Evolutionary conservation across 495 filamentous ascomycete species (phyloP).

Genomic region (Aspergillus avenaceus): DNA sequence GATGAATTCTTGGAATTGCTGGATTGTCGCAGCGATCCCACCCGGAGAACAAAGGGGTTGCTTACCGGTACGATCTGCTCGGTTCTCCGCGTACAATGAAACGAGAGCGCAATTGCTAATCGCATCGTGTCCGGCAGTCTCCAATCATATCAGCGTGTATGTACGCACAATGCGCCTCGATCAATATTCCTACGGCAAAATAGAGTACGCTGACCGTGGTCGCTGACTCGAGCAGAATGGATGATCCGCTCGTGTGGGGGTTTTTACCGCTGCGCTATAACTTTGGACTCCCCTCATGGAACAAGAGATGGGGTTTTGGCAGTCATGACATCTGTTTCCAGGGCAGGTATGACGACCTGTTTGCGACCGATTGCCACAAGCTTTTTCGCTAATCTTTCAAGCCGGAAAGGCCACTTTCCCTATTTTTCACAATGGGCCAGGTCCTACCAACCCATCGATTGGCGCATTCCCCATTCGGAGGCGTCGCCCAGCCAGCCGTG

Average conservation of each 20-base stretch:
- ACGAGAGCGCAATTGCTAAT: conserved; percentile 12
- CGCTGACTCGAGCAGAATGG: conserved; percentile 56
- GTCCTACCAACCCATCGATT: conserved; percentile 82
- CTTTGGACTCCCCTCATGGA: conserved; percentile 55
- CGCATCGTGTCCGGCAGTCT: conserved; percentile 53
- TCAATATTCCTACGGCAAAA: neutral
- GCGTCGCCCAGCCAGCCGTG: conserved; percentile 87
- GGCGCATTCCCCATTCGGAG: conserved; percentile 62
- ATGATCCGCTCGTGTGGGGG: conserved; percentile 94
- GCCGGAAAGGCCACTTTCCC: conserved; percentile 44
- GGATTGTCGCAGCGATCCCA: conserved; percentile 65
- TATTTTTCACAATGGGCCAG: conserved; percentile 84
- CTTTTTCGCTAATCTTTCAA: conserved; percentile 16
- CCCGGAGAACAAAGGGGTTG: conserved; percentile 67
- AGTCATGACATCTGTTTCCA: conserved; percentile 87
- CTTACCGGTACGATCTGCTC: conserved; percentile 63
- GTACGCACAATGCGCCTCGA: conserved; percentile 41
- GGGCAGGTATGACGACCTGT: conserved; percentile 22
- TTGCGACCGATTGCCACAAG: neutral
- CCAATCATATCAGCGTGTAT: conserved; percentile 95
- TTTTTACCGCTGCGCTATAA: conserved; percentile 68
- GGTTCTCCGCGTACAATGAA: neutral
- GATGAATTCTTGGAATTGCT: conserved; percentile 71
- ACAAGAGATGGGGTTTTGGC: conserved; percentile 80
- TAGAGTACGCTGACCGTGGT: conserved; percentile 27